Evolutionary conservation across 2,329 filamentous ascomycete genomes (phyloP).

Genomic region (Diaporthe eres): DNA sequence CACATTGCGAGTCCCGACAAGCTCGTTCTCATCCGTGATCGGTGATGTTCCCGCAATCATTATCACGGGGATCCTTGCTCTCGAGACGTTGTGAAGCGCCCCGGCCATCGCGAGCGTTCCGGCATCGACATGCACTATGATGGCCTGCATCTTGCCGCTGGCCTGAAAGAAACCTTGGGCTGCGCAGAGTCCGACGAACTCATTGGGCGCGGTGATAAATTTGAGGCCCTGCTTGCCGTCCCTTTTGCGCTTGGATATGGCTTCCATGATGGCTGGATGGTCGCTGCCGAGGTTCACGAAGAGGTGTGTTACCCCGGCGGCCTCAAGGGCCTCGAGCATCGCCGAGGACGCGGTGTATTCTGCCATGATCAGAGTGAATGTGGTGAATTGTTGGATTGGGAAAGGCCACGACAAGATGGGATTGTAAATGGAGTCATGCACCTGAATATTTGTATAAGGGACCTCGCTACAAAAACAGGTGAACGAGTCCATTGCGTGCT

Average conservation of each 20-base stretch:
- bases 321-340: constrained; percentile 77
- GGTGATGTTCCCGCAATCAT: constrained; percentile 53
- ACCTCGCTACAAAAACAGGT: not conserved
- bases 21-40: constrained; percentile 50
- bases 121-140: constrained; percentile 50
- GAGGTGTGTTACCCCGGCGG: constrained; percentile 65
- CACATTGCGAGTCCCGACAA: constrained; percentile 46
- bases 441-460: not conserved
- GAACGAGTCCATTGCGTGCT: not conserved
- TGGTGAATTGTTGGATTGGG: not conserved
- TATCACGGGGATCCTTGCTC: constrained; percentile 50
- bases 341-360: constrained; percentile 71
- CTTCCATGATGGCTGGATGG: constrained; percentile 52
- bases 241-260: constrained; percentile 13
- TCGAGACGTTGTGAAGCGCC: constrained; percentile 49
- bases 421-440: not conserved
- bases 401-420: not conserved
- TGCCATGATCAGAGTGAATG: not conserved
- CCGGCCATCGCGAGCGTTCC: constrained; percentile 47
- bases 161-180: constrained; percentile 49
- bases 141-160: constrained; percentile 45
- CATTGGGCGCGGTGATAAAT: not conserved
- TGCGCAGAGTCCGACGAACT: constrained; percentile 42
- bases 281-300: constrained; percentile 69
- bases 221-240: not conserved